A percentile compares a stretch with the other conserved stretches of the same genome.
Conservation (phyloP, 106 monocot species). For the Iris macrosiphon region DNA sequence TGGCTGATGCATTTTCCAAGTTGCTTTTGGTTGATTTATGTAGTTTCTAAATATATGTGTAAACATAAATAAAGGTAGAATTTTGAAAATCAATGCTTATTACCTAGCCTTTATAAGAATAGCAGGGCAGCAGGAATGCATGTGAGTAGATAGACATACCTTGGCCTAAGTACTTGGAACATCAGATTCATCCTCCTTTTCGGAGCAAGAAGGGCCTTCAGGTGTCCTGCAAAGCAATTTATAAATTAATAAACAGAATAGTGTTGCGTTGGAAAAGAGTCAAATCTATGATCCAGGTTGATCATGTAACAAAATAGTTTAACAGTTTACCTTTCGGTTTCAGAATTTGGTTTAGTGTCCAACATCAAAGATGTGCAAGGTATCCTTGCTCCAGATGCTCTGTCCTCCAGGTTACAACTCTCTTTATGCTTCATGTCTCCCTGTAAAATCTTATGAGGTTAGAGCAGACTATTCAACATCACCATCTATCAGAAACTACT, state of each 20-base stretch:
- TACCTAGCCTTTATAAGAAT: too few relatives aligned
- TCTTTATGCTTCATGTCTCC: conserved; percentile 6
- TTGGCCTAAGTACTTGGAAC: not conserved
- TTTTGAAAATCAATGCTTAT: too few relatives aligned
- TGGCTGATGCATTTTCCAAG: too few relatives aligned
- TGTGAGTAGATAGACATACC: not conserved
- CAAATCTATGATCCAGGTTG: not conserved
- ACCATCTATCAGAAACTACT: too few relatives aligned
- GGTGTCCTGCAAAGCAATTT: not conserved
- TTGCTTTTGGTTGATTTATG: too few relatives aligned
- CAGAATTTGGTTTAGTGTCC: not conserved
- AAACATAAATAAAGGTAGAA: too few relatives aligned
- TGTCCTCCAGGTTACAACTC: not conserved
- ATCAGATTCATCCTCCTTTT: not conserved
- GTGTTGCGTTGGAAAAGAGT: not conserved
- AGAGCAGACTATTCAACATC: not conserved
- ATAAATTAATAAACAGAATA: not conserved
- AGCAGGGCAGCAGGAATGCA: too few relatives aligned
- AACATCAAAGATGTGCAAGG: not conserved
- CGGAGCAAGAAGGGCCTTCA: not conserved
- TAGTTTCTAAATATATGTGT: too few relatives aligned
- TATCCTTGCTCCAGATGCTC: not conserved
- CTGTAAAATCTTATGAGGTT: not conserved
- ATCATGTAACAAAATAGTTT: not conserved
- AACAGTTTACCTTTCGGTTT: conserved; percentile 9